Percentiles rank a stretch among this genome's conserved stretches.
phyloP scores from a whole-genome alignment of 1,284 basidiomycete genomes.

The Cryptococcus neoformans region DNA sequence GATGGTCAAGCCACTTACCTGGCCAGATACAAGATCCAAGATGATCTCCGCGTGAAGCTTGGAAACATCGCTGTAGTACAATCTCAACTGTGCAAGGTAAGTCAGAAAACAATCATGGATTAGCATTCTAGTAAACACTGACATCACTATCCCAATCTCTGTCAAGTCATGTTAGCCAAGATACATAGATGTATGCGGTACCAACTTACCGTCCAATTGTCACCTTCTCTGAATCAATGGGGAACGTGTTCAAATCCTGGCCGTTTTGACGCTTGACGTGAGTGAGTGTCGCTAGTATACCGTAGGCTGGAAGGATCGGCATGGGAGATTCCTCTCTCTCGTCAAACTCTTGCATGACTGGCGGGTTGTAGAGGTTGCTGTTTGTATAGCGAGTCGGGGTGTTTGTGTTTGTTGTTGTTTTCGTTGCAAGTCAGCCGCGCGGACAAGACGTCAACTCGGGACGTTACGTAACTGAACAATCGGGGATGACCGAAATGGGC shows the following conservation, averaged over 20 bases:
- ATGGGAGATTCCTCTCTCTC: constrained; percentile 16
- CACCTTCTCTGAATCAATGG: constrained; percentile 35
- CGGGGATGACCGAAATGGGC: background rate
- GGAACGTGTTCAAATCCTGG: constrained; percentile 24
- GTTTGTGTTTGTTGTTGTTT: background rate
- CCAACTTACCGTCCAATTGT: constrained; percentile 37
- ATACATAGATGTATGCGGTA: background rate
- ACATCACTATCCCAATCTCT: constrained; percentile 44
- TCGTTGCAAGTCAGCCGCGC: background rate
- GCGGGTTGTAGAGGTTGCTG: background rate
- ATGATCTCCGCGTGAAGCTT: constrained; percentile 43
- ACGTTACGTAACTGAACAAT: background rate
- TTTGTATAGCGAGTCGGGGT: no score
- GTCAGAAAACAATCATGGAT: background rate
- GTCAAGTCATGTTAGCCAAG: background rate
- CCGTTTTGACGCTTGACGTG: constrained; percentile 34
- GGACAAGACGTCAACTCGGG: background rate
- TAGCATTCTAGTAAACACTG: constrained; percentile 10
- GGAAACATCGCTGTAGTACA: constrained; percentile 46
- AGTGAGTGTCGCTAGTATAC: constrained; percentile 28
- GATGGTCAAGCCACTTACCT: constrained; percentile 21
- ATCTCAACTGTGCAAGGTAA: constrained; percentile 28
- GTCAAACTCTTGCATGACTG: background rate
- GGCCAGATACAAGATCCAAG: constrained; percentile 36
- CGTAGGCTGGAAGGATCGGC: constrained; percentile 4